These are phyloP conservation scores for Stemphylium beticola DNA, from an alignment of 2,329 filamentous ascomycete genomes.

Conservation along the genomic window DNA sequence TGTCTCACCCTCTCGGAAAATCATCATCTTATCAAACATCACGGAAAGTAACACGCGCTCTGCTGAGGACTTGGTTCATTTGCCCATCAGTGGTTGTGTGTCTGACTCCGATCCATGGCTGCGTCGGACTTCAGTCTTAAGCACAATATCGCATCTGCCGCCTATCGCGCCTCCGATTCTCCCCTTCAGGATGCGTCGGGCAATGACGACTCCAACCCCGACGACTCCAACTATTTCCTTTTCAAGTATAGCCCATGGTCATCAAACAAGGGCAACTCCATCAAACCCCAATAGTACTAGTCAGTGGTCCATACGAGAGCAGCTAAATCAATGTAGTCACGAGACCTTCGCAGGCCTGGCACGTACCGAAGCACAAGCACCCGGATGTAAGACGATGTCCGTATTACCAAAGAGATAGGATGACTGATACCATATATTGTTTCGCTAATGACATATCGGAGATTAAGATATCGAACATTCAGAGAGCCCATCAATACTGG, in stretches of 20 bases:
- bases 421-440: not conserved
- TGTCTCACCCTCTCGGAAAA: too few species aligned
- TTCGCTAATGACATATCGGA: not conserved
- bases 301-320: not conserved
- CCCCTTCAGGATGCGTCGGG: too few species aligned
- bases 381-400: not conserved
- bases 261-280: not conserved
- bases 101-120: too few species aligned
- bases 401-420: not conserved
- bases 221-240: not conserved
- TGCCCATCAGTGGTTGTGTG: too few species aligned
- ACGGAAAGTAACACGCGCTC: too few species aligned
- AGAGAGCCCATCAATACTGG: not conserved
- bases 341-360: not conserved
- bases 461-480: too few species aligned
- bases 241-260: not conserved
- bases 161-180: not conserved
- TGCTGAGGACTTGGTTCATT: too few species aligned
- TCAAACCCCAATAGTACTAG: too few species aligned
- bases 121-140: not conserved
- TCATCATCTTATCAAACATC: too few species aligned
- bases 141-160: not conserved
- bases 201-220: too few species aligned
- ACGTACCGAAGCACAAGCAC: not conserved
- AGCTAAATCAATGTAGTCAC: not conserved